These are phyloP conservation scores for Coemansia interrupta DNA, from an alignment of 192 early-diverging fungal genomes.

Conservation along the genomic window DNA sequence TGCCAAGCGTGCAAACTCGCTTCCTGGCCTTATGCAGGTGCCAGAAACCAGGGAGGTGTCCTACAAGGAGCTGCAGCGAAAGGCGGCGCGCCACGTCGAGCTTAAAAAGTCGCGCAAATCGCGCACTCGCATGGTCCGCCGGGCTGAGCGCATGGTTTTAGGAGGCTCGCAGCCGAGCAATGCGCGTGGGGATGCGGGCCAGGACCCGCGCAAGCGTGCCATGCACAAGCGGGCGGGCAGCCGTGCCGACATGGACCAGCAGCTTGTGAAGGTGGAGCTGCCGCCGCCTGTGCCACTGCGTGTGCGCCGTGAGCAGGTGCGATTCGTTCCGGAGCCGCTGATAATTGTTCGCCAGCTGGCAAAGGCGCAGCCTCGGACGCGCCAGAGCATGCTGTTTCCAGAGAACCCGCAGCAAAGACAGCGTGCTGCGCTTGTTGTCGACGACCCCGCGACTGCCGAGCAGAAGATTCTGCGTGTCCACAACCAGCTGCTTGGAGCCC, in stretches of 20 bases:
- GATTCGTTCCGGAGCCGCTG: constrained; percentile 43
- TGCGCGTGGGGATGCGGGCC: neutral
- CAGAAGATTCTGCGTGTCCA: constrained; percentile 42
- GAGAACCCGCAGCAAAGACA: neutral
- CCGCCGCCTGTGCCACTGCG: constrained; percentile 54
- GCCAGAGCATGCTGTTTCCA: neutral
- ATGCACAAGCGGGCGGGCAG: constrained; percentile 31
- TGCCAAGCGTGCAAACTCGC: constrained; percentile 51
- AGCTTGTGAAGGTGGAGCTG: constrained; percentile 44
- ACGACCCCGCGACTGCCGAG: constrained; percentile 15
- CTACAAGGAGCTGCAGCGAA: constrained; percentile 43
- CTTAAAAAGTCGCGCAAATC: constrained; percentile 21
- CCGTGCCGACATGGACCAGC: constrained; percentile 48
- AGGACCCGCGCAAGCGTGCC: constrained; percentile 10
- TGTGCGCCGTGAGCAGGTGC: constrained; percentile 43
- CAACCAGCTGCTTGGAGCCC: constrained; percentile 52
- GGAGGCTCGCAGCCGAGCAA: constrained; percentile 23
- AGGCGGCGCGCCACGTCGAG: constrained; percentile 30
- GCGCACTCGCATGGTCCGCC: constrained; percentile 29
- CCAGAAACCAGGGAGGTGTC: constrained; percentile 53
- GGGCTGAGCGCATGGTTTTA: constrained; percentile 47
- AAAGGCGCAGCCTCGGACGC: neutral
- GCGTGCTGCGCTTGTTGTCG: neutral
- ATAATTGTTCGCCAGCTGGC: constrained; percentile 40
- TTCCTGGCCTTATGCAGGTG: constrained; percentile 43